These are phyloP conservation scores for Boletus reticulatus DNA, from an alignment of 768 basidiomycete species.

Conservation along the genomic window DNA sequence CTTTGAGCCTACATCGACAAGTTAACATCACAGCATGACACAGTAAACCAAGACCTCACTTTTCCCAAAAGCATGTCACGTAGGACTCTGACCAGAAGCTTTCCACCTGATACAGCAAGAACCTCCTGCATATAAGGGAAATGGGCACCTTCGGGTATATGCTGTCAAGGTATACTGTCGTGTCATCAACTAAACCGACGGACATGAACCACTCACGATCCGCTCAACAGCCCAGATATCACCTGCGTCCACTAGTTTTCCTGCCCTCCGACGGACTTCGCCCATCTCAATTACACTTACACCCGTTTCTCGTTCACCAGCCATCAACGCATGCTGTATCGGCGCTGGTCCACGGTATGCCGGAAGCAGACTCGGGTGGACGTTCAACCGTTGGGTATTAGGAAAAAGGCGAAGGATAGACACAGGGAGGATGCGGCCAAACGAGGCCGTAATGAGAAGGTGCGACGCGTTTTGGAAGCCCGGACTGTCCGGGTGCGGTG, in stretches of 20 bases:
- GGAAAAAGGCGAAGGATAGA: conserved; percentile 62
- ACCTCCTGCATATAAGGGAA: conserved; percentile 56
- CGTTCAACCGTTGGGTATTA: conserved; percentile 63
- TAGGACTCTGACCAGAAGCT: conserved; percentile 67
- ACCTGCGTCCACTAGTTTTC: conserved; percentile 69
- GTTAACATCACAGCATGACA: neutral
- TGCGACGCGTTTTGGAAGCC: conserved; percentile 38
- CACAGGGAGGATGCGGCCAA: conserved; percentile 79
- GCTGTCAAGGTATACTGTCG: conserved; percentile 35
- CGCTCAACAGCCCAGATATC: conserved; percentile 55
- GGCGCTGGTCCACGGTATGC: conserved; percentile 89
- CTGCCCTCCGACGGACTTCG: conserved; percentile 49
- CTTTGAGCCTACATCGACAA: conserved; percentile 42
- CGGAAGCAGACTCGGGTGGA: conserved; percentile 88
- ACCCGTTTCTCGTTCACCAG: conserved; percentile 66
- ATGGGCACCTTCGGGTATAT: conserved; percentile 46
- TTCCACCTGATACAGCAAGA: conserved; percentile 64
- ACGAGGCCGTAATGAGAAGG: conserved; percentile 84
- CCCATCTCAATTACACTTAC: conserved; percentile 82
- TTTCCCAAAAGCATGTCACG: conserved; percentile 57
- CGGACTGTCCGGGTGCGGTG: neutral
- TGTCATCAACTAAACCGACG: neutral
- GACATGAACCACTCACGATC: conserved; percentile 46
- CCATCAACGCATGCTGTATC: conserved; percentile 78
- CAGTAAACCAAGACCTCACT: conserved; percentile 33